A percentile compares a stretch with the other conserved stretches of the same genome.
These are phyloP conservation scores for Starmerella khaoyaiensis DNA, from an alignment of 805 yeast species.

Conservation along the genomic window DNA sequence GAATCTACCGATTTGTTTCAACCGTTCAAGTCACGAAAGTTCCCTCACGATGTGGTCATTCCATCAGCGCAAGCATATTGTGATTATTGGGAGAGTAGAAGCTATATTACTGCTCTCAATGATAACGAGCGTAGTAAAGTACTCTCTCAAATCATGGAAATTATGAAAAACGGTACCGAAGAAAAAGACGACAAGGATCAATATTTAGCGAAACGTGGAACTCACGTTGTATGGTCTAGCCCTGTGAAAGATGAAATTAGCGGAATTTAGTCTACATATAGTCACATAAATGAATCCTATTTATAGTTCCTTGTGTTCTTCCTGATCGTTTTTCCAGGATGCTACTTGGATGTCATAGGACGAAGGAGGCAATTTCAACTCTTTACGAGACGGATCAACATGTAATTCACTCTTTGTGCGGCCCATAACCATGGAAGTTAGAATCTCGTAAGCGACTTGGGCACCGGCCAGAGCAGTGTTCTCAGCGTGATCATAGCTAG, in stretches of 20 bases:
- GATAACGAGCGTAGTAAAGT: conserved; percentile 30
- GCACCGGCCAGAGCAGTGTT: conserved; percentile 54
- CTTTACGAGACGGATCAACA: conserved; percentile 22
- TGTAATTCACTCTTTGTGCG: conserved; percentile 8
- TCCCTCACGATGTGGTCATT: conserved; percentile 19
- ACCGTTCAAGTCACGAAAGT: conserved; percentile 27
- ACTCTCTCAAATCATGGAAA: conserved; percentile 17
- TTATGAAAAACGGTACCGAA: conserved; percentile 16
- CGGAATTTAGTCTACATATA: not conserved
- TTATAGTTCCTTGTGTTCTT: conserved; percentile 22
- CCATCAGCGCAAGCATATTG: conserved; percentile 28
- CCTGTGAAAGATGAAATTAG: not conserved
- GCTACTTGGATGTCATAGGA: conserved; percentile 5
- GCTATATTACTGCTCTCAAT: conserved; percentile 38
- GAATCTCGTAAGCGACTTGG: conserved; percentile 51
- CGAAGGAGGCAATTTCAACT: conserved; percentile 13
- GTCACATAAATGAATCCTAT: not conserved
- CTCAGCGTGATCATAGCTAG: conserved; percentile 51
- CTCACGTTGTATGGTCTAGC: conserved; percentile 23
- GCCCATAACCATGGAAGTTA: conserved; percentile 61
- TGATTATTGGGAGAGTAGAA: conserved; percentile 42
- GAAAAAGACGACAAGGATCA: conserved; percentile 7
- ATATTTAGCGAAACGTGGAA: conserved; percentile 19
- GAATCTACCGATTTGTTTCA: conserved; percentile 27
- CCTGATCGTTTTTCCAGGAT: not conserved